Evolutionary conservation across 2,329 filamentous ascomycete genomes (phyloP), one percentile per base, ranked within the genome.

Genomic region (Zasmidium angulare): DNA sequence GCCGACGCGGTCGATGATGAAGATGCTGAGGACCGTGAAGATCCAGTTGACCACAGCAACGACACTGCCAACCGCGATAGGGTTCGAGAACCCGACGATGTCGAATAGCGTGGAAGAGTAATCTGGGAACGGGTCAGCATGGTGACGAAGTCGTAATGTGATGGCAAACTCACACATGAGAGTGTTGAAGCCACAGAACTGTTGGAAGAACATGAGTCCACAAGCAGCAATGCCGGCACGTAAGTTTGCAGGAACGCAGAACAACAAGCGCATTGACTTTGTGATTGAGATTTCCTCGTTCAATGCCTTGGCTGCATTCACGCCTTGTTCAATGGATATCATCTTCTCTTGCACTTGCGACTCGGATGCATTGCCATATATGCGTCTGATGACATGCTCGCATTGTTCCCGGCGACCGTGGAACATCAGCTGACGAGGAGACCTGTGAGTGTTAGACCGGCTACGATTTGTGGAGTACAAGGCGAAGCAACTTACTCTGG

Each of bases 21-120:
- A 76, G 57, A 96, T 83, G 19, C 91, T 91, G 46, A 86, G 77
- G 11, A 90, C 76, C 0, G 89, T 93, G 36, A 43, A 43, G 36
- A 88, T 70, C 68, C 93, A 93, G 70, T 96, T 96, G 50, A 92
- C 95, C 58, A 88, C 81, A 0, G 91, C 91, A 14, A 96, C 89
- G 1, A 86, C 87, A 60, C 96, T 82, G 0, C 90, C 90, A 1
- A 89, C 91, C 52, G 93, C 82, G 0, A 90, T 95, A 3, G 91
- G 91, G 56, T 86, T 89, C 46, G 83, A 81, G 72, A 96, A 96
- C 0, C 89, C 89, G 0, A 96, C 82, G 29, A 91, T 81, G 29
- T 71, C 73, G 64, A 76, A 76, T 9, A 76, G 68, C 0, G 72
- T 75, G 1, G 70, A 69, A 11, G 66, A 69, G 59, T 75, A 96